Evolutionary conservation across 2,329 filamentous ascomycete species (phyloP), one percentile per base, ranked within the genome.

Genomic region (Pestalotiopsis sp.): DNA sequence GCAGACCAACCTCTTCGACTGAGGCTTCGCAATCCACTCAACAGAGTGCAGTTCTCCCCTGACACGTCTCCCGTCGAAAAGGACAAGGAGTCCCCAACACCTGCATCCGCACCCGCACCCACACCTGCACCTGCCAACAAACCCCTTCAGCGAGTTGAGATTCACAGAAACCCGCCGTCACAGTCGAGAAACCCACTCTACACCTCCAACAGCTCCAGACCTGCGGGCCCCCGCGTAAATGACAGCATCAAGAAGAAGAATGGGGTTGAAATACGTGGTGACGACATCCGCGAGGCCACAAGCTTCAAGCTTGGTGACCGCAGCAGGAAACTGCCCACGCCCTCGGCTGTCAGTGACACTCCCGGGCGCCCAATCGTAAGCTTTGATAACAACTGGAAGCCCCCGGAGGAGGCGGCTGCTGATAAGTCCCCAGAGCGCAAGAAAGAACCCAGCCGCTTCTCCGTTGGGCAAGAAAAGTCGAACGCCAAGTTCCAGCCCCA

Each of bases 331-430:
- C 85, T 98, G 71, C 95, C 95, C 36, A 95, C 92, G 76, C 95
- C 95, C 72, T 93, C 93, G 67, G 91, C 93, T 76, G 95, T 98
- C 80, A 98, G 94, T 83, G 92, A 98, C 83, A 92, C 88, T 77
- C 92, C 93, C 75, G 94, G 94, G 75, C 90, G 95, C 78, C 95
- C 95, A 72, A 98, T 98, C 85, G 95, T 98, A 86, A 98, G 95
- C 87, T 98, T 98, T 86, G 89, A 97, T 82, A 88, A 88, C 76
- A 88, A 92, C 78, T 97, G 93, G 91, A 92, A 90, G 85, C 88
- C 90, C 77, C 88, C 88, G 78, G 90, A 92, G 79, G 85, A 88
- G 84, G 85, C 84, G 81, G 86, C 92, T 86, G 86, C 92, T 86
- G 91, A 94, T 89, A 82, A 88, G 83, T 92, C 91, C 81, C 84